A percentile compares a stretch with the other conserved stretches of the same genome.
These are phyloP conservation scores for Claviceps cyperi DNA, from an alignment of 2,329 filamentous ascomycete genomes.

Conservation along the genomic window DNA sequence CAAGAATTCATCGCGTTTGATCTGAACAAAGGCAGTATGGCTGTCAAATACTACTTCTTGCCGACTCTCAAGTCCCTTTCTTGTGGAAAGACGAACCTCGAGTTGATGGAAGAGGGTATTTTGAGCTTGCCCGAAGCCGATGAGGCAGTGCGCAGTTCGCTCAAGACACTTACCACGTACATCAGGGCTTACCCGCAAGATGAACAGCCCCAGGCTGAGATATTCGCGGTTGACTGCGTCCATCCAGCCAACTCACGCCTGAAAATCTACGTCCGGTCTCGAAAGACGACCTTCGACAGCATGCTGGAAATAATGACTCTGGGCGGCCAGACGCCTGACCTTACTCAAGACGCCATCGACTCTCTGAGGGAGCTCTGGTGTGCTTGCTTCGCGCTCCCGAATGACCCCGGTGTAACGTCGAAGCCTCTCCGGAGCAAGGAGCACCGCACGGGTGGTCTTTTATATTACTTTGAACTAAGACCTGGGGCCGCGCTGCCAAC, in stretches of 20 bases:
- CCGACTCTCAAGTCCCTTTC: background rate
- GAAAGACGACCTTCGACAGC: slow-evolving; percentile 15
- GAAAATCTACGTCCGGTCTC: slow-evolving; percentile 22
- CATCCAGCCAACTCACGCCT: slow-evolving; percentile 15
- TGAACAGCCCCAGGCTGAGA: slow-evolving; percentile 7
- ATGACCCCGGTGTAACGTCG: background rate
- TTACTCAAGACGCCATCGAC: background rate
- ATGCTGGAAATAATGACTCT: slow-evolving; percentile 14
- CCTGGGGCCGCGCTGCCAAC: slow-evolving; percentile 9
- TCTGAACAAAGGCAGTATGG: background rate
- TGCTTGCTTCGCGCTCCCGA: background rate
- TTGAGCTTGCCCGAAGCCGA: background rate
- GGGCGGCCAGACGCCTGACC: slow-evolving; percentile 6
- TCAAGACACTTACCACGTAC: slow-evolving; percentile 1
- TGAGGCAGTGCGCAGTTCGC: background rate
- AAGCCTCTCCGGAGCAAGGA: slow-evolving; percentile 7
- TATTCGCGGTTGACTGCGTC: slow-evolving; percentile 21
- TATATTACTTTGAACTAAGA: slow-evolving; percentile 20
- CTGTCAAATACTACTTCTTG: background rate
- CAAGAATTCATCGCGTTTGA: background rate
- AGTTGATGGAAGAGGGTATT: background rate
- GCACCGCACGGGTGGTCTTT: slow-evolving; percentile 20
- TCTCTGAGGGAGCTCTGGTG: background rate
- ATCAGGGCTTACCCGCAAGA: background rate
- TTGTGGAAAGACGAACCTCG: background rate